A percentile compares a stretch with the other conserved stretches of the same genome.
These are phyloP conservation scores for Eutypa lata DNA, from an alignment of 2,329 filamentous ascomycete species.

Conservation along the genomic window DNA sequence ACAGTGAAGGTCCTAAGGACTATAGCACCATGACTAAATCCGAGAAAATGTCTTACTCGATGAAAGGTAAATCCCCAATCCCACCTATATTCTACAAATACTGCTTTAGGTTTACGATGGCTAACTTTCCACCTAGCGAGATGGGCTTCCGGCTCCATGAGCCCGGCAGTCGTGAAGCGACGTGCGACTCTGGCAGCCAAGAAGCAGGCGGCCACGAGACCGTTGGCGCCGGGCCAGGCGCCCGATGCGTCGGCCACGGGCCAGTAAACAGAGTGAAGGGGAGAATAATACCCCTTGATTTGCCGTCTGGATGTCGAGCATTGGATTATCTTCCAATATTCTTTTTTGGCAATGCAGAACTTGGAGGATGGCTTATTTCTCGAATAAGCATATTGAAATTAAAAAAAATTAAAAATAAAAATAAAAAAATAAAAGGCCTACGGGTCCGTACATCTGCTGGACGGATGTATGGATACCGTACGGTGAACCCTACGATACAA, in stretches of 20 bases:
- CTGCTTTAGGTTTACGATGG: not conserved
- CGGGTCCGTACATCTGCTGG: no score
- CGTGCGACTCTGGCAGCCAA: slow-evolving; percentile 59
- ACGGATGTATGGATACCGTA: no score
- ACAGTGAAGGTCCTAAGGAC: slow-evolving; percentile 44
- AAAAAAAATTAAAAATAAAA: no score
- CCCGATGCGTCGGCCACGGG: not conserved
- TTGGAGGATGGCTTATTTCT: no score
- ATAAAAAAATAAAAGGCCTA: no score
- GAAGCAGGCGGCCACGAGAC: slow-evolving; percentile 42
- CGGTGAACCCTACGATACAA: no score
- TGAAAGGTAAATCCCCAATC: slow-evolving; percentile 52
- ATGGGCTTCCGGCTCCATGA: slow-evolving; percentile 61
- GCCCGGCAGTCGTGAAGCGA: slow-evolving; percentile 56
- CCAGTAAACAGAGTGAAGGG: not conserved
- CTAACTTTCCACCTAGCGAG: slow-evolving; percentile 42
- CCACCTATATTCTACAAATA: no score
- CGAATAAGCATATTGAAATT: no score
- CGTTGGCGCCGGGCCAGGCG: slow-evolving; percentile 7
- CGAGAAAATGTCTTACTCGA: slow-evolving; percentile 64
- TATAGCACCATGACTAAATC: slow-evolving; percentile 62
- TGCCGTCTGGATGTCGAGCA: no score
- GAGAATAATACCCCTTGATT: not conserved
- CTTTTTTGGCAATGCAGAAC: not conserved
- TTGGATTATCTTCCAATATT: not conserved